Percentiles rank a stretch among this genome's conserved stretches.
Conservation (phyloP, 257 asterid genomes). For the Nicotiana paniculata region DNA sequence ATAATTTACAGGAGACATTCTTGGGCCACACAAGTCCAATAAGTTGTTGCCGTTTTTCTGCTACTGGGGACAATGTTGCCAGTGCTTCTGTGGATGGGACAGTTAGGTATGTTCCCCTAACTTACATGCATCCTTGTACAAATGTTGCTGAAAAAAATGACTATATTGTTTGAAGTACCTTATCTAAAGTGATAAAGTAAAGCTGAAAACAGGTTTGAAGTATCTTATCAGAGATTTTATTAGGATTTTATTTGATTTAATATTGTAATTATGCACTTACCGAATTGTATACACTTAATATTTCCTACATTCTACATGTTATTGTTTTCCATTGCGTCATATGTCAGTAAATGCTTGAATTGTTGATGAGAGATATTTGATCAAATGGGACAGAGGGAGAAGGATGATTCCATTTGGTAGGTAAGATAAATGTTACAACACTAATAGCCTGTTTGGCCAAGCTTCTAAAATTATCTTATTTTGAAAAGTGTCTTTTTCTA, state of each 20-base stretch:
- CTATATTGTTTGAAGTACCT: background rate
- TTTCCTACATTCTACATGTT: background rate
- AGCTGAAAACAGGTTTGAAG: background rate
- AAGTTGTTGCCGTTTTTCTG: constrained; percentile 86
- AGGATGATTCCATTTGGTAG: background rate
- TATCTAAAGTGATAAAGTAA: background rate
- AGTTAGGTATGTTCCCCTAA: constrained; percentile 47
- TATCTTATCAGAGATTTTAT: background rate
- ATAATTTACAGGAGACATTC: constrained; percentile 68
- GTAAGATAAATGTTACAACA: background rate
- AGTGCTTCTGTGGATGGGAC: constrained; percentile 97
- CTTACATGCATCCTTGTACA: background rate
- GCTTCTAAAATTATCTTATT: no score
- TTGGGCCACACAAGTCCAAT: constrained; percentile 98
- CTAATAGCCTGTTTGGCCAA: no score
- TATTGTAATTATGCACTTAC: background rate
- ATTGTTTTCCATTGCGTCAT: background rate
- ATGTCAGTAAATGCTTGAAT: background rate
- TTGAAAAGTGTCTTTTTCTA: no score
- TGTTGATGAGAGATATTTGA: background rate
- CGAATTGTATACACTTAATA: background rate
- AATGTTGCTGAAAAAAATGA: background rate
- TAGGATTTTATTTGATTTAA: background rate
- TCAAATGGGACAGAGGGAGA: background rate
- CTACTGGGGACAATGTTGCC: constrained; percentile 92